Evolutionary conservation across 1,139 yeast genomes (phyloP).

Genomic region (Geotrichum citri-aurantii): DNA sequence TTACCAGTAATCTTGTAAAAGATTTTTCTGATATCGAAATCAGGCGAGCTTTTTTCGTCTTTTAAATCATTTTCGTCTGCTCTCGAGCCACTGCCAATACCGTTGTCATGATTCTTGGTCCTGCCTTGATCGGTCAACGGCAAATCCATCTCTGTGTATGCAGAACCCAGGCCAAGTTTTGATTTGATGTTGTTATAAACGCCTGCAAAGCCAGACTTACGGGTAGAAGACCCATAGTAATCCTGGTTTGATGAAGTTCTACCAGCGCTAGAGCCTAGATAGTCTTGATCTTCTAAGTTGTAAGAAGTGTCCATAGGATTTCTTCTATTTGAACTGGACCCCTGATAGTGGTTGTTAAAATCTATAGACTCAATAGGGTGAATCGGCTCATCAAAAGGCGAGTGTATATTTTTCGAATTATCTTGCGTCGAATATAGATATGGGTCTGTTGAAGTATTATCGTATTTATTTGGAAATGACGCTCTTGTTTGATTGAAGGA

Average conservation of each 20-base stretch:
- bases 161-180: constrained; percentile 29
- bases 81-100: constrained; percentile 19
- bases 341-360: constrained; percentile 7
- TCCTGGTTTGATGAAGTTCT: constrained; percentile 7
- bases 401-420: constrained; percentile 6
- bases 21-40: constrained; percentile 55
- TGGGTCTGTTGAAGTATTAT: constrained; percentile 15
- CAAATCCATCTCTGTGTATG: constrained; percentile 34
- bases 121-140: constrained; percentile 30
- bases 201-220: constrained; percentile 27
- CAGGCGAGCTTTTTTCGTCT: constrained; percentile 27
- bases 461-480: constrained; percentile 14
- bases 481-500: background rate
- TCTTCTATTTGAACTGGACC: background rate
- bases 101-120: constrained; percentile 10
- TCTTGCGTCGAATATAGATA: constrained; percentile 6
- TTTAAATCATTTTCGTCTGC: constrained; percentile 22
- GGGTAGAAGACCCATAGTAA: constrained; percentile 9
- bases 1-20: constrained; percentile 45
- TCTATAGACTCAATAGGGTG: constrained; percentile 14
- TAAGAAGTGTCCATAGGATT: constrained; percentile 1
- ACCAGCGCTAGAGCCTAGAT: background rate
- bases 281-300: constrained; percentile 16
- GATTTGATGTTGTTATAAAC: constrained; percentile 29
- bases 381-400: constrained; percentile 17